A percentile compares a stretch with the other conserved stretches of the same genome.
Conservation (phyloP, 495 filamentous ascomycete species). For the Pseudomonodictys pantanalensis region DNA sequence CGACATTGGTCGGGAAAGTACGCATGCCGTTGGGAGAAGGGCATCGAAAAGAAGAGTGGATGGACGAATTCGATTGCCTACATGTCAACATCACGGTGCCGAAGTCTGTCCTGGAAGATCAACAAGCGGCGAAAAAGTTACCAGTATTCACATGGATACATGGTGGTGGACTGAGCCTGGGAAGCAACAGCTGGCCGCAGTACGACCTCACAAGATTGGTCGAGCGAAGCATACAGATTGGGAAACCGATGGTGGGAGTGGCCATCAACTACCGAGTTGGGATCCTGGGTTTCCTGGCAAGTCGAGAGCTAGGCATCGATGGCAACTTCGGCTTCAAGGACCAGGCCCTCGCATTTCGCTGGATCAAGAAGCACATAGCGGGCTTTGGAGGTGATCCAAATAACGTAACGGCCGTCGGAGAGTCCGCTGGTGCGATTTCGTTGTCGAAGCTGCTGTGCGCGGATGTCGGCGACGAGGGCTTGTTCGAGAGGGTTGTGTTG, state of each 20-base stretch:
- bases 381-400: conserved; percentile 27
- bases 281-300: conserved; percentile 26
- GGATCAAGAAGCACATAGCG: conserved; percentile 20
- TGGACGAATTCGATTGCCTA: conserved; percentile 24
- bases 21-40: neutral
- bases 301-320: conserved; percentile 6
- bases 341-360: conserved; percentile 3
- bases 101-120: neutral
- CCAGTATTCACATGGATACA: conserved; percentile 21
- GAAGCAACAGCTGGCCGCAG: conserved; percentile 29
- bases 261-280: conserved; percentile 25
- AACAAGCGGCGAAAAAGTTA: neutral
- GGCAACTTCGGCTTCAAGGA: conserved; percentile 32
- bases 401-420: conserved; percentile 25
- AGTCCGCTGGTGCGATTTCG: conserved; percentile 15
- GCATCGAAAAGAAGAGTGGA: neutral
- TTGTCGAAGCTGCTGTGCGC: conserved; percentile 14
- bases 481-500: conserved; percentile 22
- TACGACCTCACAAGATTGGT: conserved; percentile 17
- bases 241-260: conserved; percentile 24
- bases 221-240: neutral
- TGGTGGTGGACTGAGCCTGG: conserved; percentile 21
- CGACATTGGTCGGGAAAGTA: conserved; percentile 7
- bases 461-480: neutral
- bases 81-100: conserved; percentile 17